Conservation (phyloP, 2,329 filamentous ascomycete species). For the Aspergillus luchuensis region DNA sequence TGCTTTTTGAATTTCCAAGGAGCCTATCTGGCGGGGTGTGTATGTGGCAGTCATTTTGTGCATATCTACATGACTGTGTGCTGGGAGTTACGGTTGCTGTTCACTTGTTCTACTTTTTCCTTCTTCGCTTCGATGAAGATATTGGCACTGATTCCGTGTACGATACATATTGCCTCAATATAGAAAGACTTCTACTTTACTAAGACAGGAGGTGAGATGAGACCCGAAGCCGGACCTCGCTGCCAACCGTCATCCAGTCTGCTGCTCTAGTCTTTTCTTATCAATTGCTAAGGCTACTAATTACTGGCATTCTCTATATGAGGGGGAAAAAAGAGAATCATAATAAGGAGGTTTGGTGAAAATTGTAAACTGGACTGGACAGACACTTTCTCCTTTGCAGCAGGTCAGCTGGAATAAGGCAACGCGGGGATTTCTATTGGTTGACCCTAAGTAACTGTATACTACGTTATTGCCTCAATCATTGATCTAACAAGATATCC, state of each 20-base stretch:
- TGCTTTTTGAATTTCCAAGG: constrained; percentile 8
- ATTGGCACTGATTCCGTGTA: constrained; percentile 4
- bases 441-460: too few relatives aligned
- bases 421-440: background rate
- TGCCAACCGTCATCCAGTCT: too few relatives aligned
- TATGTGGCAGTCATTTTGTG: constrained; percentile 8
- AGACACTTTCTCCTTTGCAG: background rate
- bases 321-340: background rate
- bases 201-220: too few relatives aligned
- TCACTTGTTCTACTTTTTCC: constrained; percentile 8
- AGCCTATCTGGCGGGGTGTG: constrained; percentile 7
- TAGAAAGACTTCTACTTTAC: too few relatives aligned
- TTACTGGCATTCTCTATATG: background rate
- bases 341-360: background rate
- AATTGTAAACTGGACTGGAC: constrained; percentile 17
- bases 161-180: background rate
- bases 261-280: too few relatives aligned
- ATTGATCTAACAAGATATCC: background rate
- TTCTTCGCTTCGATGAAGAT: constrained; percentile 1
- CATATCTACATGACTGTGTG: constrained; percentile 1
- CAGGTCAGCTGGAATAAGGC: constrained; percentile 10
- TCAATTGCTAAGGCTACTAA: too few relatives aligned
- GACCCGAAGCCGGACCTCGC: too few relatives aligned
- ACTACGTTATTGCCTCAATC: constrained; percentile 10
- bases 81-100: background rate